Percentiles rank a stretch among this genome's conserved stretches.
phyloP scores from a whole-genome alignment of 768 basidiomycete genomes.

The Pleurotus citrinopileatus region DNA sequence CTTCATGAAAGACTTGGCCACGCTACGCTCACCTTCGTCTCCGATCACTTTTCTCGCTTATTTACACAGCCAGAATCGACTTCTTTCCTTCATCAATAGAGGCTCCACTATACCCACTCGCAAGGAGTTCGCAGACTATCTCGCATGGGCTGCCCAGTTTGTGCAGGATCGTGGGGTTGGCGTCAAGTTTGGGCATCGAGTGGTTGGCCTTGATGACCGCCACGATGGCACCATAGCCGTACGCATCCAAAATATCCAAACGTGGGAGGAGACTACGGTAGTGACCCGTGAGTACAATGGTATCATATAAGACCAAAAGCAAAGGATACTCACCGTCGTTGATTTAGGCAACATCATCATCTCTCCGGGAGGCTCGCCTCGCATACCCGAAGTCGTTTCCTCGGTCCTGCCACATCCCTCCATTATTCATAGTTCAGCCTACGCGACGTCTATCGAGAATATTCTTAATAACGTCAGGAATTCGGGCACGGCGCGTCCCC shows the following conservation, averaged over 20 bases:
- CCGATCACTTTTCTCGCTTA: conserved; percentile 52
- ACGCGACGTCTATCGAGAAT: conserved; percentile 33
- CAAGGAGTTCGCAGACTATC: conserved; percentile 53
- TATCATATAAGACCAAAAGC: neutral
- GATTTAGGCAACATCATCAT: conserved; percentile 43
- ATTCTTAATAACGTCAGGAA: conserved; percentile 30
- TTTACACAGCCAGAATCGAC: conserved; percentile 45
- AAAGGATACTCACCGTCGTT: conserved; percentile 2
- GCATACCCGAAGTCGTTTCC: conserved; percentile 35
- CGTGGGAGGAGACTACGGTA: conserved; percentile 30
- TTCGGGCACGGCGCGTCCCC: conserved; percentile 20
- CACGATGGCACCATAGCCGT: conserved; percentile 34
- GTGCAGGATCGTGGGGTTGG: conserved; percentile 41
- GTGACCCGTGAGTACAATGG: conserved; percentile 33
- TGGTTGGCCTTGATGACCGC: conserved; percentile 34
- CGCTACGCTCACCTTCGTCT: conserved; percentile 47
- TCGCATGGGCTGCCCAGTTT: conserved; percentile 46
- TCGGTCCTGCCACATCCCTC: conserved; percentile 29
- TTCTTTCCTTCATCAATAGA: conserved; percentile 52
- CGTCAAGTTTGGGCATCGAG: conserved; percentile 44
- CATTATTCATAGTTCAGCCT: conserved; percentile 43
- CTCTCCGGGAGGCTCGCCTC: conserved; percentile 46
- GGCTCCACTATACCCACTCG: conserved; percentile 49
- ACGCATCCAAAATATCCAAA: conserved; percentile 30
- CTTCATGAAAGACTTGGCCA: conserved; percentile 54